Conservation (phyloP, 2,329 filamentous ascomycete genomes). For the Lomentospora prolificans region DNA sequence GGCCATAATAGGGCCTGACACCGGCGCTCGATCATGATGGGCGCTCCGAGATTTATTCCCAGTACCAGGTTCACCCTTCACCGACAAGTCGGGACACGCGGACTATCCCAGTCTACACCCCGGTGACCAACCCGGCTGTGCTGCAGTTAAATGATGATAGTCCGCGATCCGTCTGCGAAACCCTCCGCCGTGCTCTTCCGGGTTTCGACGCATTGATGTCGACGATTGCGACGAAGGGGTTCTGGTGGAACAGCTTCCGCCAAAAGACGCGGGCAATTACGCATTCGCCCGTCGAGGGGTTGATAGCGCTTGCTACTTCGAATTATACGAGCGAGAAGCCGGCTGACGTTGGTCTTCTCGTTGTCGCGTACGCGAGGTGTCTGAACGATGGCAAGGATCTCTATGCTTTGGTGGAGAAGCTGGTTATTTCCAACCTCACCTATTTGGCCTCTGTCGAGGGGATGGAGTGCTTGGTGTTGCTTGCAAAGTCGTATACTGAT, state of each 20-base stretch:
- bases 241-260: constrained; percentile 31
- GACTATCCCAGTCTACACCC: no score
- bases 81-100: no score
- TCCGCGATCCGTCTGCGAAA: constrained; percentile 8
- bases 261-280: constrained; percentile 28
- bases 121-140: background rate
- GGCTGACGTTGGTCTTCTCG: constrained; percentile 27
- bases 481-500: constrained; percentile 31
- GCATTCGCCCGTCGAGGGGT: constrained; percentile 17
- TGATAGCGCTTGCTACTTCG: constrained; percentile 25
- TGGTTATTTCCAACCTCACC: constrained; percentile 29
- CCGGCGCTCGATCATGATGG: background rate
- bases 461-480: constrained; percentile 30
- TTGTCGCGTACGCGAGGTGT: constrained; percentile 25
- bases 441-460: constrained; percentile 28
- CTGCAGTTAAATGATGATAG: background rate
- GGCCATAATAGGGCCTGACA: background rate
- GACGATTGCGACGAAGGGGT: constrained; percentile 18
- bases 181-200: constrained; percentile 13
- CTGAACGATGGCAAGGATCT: constrained; percentile 21
- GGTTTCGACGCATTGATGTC: constrained; percentile 13
- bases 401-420: constrained; percentile 25
- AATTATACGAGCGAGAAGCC: constrained; percentile 25
- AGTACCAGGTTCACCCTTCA: background rate
- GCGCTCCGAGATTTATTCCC: background rate